Base-by-base conservation (phyloP, 2,329 filamentous ascomycete species). In the Cordyceps pruinosa region DNA sequence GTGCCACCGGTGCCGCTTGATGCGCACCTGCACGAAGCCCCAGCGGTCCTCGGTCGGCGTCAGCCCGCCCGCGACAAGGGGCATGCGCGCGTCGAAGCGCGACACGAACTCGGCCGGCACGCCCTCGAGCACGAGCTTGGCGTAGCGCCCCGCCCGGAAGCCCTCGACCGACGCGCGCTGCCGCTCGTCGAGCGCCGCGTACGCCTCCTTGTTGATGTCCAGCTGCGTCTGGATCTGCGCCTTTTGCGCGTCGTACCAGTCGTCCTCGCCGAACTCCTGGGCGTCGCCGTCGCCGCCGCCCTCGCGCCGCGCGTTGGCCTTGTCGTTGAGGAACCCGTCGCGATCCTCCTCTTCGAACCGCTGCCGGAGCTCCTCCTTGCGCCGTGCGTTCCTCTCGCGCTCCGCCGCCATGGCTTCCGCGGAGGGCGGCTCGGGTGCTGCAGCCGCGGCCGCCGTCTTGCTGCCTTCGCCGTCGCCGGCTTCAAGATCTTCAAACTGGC, bases 171-270 rank as follows among this genome's bases (percentile, higher is more conserved):
- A 84, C 2, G 87, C 80, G 53, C 94, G 84, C 60, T 95, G 92
- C 44, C 82, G 77, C 61, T 94, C 88, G 68, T 99, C 94, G 2
- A 99, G 82, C 56, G 84, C 83, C 64, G 92, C 90, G 62, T 95
- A 96, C 68, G 97, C 95, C 58, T 90, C 84, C 67, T 91, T 90
- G 75, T 99, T 99, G 82, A 99, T 97, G 66, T 95, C 89, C 61
- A 94, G 82, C 71, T 99, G 94, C 74, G 96, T 97, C 73, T 97
- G 89, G 59, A 99, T 86, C 70, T 88, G 82, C 32, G 94, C 90
- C 75, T 99, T 99, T 69, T 99, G 94, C 28, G 89, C 84, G 68
- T 97, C 94, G 69, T 99, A 99, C 95, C 95, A 99, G 57, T 99
- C 90, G 69, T 99, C 94, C 72, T 99, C 94, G 53, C 92, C 94